A percentile compares a stretch with the other conserved stretches of the same genome.
Evolutionary conservation across 2,329 filamentous ascomycete genomes (phyloP).

Genomic region (Lomentospora prolificans): DNA sequence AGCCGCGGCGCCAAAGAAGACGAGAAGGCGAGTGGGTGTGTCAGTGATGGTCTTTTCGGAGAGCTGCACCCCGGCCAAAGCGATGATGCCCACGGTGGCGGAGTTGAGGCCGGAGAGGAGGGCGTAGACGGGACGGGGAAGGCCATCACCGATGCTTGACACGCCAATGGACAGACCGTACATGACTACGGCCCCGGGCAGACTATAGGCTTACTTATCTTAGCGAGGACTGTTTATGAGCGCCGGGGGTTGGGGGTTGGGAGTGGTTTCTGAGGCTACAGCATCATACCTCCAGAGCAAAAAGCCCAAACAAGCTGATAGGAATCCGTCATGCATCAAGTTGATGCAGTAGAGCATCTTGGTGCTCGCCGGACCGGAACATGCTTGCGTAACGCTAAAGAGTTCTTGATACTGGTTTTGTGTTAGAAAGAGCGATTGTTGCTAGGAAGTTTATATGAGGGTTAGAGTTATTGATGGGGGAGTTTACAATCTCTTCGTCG

Average conservation of each 20-base stretch:
- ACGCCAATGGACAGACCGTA: conserved; percentile 57
- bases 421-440: background rate
- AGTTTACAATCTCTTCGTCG: conserved; percentile 54
- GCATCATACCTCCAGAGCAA: conserved; percentile 49
- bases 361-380: conserved; percentile 58
- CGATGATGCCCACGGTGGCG: conserved; percentile 62
- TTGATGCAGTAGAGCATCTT: conserved; percentile 65
- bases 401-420: conserved; percentile 55
- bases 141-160: conserved; percentile 43
- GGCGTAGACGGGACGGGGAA: conserved; percentile 56
- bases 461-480: background rate
- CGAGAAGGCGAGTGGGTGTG: conserved; percentile 48
- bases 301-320: conserved; percentile 49
- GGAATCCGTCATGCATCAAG: conserved; percentile 50
- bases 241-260: background rate
- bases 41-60: conserved; percentile 60
- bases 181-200: conserved; percentile 64
- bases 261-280: too few relatives aligned
- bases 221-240: too few relatives aligned
- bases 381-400: conserved; percentile 58
- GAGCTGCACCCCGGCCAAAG: conserved; percentile 58
- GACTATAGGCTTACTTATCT: conserved; percentile 29
- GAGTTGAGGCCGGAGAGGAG: conserved; percentile 63
- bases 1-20: conserved; percentile 53
- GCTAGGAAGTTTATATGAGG: background rate